Percentiles rank a stretch among this genome's conserved stretches.
Evolutionary conservation across 2,329 filamentous ascomycete species (phyloP).

Genomic region (Botrytis medusae): DNA sequence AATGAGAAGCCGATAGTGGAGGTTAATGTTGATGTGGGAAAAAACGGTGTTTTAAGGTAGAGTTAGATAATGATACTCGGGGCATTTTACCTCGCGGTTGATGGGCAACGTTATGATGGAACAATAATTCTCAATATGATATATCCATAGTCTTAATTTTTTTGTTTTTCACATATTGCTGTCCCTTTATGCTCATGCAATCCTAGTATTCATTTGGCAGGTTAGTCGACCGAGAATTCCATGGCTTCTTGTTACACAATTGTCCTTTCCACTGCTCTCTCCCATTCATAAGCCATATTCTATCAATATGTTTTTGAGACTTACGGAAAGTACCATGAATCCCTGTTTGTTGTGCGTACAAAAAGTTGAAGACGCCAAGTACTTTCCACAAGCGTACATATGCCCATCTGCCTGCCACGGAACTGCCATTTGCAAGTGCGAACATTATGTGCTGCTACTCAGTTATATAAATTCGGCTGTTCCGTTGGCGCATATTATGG

Average conservation of each 20-base stretch:
- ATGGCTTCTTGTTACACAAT: not conserved
- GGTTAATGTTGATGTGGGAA: constrained; percentile 29
- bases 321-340: not conserved
- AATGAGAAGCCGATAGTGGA: constrained; percentile 27
- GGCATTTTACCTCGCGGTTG: not conserved
- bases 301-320: not conserved
- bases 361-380: not conserved
- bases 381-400: not conserved
- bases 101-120: not conserved
- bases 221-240: not conserved
- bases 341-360: not conserved
- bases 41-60: not conserved
- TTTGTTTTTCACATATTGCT: not conserved
- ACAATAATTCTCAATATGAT: not conserved
- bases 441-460: not conserved
- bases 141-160: not conserved
- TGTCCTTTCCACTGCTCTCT: not conserved
- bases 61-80: not conserved
- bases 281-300: rapidly evolving
- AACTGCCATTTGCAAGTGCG: not conserved
- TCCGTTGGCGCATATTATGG: not conserved
- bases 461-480: not conserved
- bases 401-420: not conserved
- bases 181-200: not conserved
- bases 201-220: not conserved